phyloP scores from a whole-genome alignment of 1,139 yeast species.

The Diutina mesorugosa region DNA sequence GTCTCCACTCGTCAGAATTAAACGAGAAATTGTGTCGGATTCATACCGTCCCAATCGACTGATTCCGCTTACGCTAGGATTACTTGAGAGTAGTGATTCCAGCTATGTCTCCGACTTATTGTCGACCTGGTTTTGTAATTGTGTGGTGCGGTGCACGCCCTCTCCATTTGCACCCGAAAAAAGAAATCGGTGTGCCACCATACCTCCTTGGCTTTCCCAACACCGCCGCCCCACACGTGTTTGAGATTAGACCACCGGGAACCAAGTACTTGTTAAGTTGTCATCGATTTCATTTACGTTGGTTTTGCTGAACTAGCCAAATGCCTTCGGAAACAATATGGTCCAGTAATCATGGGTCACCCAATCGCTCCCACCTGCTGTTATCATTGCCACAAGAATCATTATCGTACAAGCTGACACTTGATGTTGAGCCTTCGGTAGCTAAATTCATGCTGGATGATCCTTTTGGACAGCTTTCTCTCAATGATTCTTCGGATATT shows the following conservation, averaged over 20 bases:
- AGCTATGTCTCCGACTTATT: no score
- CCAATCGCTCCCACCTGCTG: slow-evolving; percentile 13
- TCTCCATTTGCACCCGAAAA: not conserved
- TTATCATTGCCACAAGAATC: slow-evolving; percentile 5
- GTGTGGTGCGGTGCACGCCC: not conserved
- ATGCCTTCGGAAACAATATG: slow-evolving; percentile 26
- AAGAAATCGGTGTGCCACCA: not conserved
- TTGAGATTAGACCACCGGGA: not conserved
- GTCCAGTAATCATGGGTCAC: slow-evolving; percentile 18
- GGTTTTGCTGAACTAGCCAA: not conserved
- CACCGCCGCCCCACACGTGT: not conserved
- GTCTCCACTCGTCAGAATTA: no score
- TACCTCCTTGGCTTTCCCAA: not conserved
- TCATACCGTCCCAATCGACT: no score
- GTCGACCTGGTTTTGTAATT: not conserved
- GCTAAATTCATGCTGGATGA: slow-evolving; percentile 19
- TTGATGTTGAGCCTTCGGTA: slow-evolving; percentile 34
- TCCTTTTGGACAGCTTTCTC: slow-evolving; percentile 18
- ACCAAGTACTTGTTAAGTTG: not conserved
- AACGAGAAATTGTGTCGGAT: no score
- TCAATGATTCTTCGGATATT: slow-evolving; percentile 34
- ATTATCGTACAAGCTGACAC: slow-evolving; percentile 17
- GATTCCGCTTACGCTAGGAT: not conserved
- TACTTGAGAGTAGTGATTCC: no score
- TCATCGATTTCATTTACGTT: not conserved